Conservation (phyloP, 2,329 filamentous ascomycete genomes). For the Daldinia sp. region DNA sequence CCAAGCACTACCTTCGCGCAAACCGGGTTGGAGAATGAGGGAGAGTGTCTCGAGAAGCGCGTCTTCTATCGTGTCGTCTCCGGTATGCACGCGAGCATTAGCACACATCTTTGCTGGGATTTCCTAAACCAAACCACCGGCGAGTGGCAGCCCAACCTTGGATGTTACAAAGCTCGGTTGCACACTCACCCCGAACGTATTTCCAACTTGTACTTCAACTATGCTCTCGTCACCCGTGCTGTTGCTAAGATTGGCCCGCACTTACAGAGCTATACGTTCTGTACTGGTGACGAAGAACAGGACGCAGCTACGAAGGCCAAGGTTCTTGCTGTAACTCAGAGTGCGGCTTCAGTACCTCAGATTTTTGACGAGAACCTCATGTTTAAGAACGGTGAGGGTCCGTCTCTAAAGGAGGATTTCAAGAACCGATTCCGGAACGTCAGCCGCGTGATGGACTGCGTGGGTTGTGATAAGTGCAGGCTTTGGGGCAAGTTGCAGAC, state of each 20-base stretch:
- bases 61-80: conserved; percentile 96
- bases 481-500: conserved; percentile 98
- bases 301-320: conserved; percentile 84
- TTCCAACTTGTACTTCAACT: conserved; percentile 99
- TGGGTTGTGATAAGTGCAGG: conserved; percentile 97
- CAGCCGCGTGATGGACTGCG: conserved; percentile 96
- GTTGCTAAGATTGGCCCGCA: conserved; percentile 90
- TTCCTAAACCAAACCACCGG: conserved; percentile 96
- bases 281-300: conserved; percentile 84
- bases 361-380: conserved; percentile 97
- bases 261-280: conserved; percentile 88
- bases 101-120: conserved; percentile 94
- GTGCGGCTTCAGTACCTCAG: conserved; percentile 75
- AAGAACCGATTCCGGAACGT: conserved; percentile 97
- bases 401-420: conserved; percentile 94
- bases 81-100: conserved; percentile 98
- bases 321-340: conserved; percentile 79
- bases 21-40: conserved; percentile 80
- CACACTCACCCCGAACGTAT: conserved; percentile 89
- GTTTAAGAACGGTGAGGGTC: conserved; percentile 84
- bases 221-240: conserved; percentile 91
- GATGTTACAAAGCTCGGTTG: conserved; percentile 89
- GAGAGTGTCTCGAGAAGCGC: conserved; percentile 97
- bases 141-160: conserved; percentile 88
- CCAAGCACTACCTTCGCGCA: conserved; percentile 70